phyloP scores from a whole-genome alignment of 257 asterid genomes.

The Ballota nigra region DNA sequence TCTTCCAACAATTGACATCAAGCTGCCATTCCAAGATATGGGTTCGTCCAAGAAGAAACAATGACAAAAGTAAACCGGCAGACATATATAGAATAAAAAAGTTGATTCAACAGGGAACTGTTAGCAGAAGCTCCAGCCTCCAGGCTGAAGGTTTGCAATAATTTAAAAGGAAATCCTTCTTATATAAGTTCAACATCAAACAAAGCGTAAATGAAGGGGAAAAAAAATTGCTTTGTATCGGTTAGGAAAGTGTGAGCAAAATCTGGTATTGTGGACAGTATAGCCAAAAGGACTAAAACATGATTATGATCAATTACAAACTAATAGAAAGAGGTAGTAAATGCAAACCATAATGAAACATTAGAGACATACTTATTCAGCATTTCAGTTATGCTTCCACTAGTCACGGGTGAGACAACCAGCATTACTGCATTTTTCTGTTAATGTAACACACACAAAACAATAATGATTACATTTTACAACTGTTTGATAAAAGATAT shows the following conservation, averaged over 20 bases:
- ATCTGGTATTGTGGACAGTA: constrained; percentile 8
- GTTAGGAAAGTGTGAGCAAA: not conserved
- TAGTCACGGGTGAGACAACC: constrained; percentile 78
- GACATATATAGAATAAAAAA: not conserved
- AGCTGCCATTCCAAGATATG: not conserved
- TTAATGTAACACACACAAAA: constrained; percentile 27
- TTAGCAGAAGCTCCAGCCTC: not conserved
- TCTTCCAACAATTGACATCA: not conserved
- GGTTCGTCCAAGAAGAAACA: not conserved
- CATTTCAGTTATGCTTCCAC: constrained; percentile 66
- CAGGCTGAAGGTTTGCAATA: not conserved
- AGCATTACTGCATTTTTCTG: constrained; percentile 86
- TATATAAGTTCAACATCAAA: not conserved
- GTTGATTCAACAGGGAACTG: not conserved
- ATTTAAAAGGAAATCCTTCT: not conserved
- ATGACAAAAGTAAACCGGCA: not conserved
- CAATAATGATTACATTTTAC: constrained; percentile 2
- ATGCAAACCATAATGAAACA: constrained; percentile 16
- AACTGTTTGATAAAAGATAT: constrained; percentile 16
- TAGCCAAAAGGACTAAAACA: constrained; percentile 13
- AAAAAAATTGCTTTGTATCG: not conserved
- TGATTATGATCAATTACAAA: constrained; percentile 2
- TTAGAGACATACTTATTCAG: constrained; percentile 67
- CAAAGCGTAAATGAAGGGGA: not conserved
- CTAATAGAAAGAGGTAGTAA: constrained; percentile 6